phyloP scores from a whole-genome alignment of 2,329 filamentous ascomycete genomes.

The Ustulina deusta region DNA sequence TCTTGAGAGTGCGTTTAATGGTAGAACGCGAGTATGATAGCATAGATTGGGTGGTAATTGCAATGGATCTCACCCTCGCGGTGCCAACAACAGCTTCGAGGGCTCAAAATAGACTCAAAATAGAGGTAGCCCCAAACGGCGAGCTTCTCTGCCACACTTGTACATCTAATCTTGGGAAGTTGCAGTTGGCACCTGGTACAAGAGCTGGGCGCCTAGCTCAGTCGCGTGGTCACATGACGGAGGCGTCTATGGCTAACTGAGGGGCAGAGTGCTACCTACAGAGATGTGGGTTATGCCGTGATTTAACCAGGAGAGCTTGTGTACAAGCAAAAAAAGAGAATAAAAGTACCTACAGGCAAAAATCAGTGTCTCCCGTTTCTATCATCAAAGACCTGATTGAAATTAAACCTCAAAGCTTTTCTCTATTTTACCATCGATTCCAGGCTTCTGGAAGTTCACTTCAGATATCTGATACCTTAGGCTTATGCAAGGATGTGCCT shows the following conservation, averaged over 20 bases:
- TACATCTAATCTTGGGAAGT: not conserved
- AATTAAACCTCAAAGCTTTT: too few relatives aligned
- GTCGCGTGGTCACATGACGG: slow-evolving; percentile 38
- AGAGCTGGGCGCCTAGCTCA: not conserved
- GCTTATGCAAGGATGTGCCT: too few relatives aligned
- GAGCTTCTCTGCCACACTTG: not conserved
- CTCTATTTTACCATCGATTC: too few relatives aligned
- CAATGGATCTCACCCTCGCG: not conserved
- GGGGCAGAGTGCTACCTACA: slow-evolving; percentile 4
- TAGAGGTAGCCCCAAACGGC: not conserved
- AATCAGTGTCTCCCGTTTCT: too few relatives aligned
- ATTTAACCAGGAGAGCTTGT: not conserved
- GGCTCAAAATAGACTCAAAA: too few relatives aligned
- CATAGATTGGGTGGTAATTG: not conserved
- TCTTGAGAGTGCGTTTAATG: slow-evolving; percentile 19
- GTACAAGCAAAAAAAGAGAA: not conserved
- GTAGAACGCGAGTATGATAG: not conserved
- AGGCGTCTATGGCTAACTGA: not conserved
- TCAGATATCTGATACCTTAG: too few relatives aligned
- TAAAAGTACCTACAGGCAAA: too few relatives aligned
- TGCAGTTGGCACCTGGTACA: not conserved
- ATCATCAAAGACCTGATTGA: not conserved
- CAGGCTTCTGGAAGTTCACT: too few relatives aligned
- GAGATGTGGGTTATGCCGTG: not conserved
- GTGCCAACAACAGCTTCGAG: not conserved